Evolutionary conservation across 495 filamentous ascomycete species (phyloP), one percentile per base, ranked within the genome.

Genomic region (Hyaloscypha hepaticicola): DNA sequence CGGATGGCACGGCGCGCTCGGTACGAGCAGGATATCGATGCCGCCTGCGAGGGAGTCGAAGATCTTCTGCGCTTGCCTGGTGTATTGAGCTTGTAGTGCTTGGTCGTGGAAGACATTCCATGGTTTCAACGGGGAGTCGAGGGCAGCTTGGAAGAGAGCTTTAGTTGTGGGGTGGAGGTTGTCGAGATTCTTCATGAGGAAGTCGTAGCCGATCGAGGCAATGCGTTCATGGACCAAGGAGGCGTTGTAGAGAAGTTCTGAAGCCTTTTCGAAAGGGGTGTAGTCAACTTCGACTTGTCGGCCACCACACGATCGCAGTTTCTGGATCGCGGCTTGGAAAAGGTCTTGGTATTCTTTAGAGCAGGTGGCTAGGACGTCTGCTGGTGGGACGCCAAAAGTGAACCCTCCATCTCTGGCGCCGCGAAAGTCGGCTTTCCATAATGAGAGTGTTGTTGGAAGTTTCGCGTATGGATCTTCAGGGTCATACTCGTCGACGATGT

Each of bases 21-120:
- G 87, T 6, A 89, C 86, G 4, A 88, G 68, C 5, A 89, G 69
- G 29, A 87, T 79, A 58, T 87, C 86, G 12, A 86, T 76, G 0
- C 81, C 78, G 0, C 72, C 71, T 14, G 69, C 72, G 9, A 75
- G 63, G 38, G 75, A 76, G 49, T 75, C 73, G 70, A 86, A 84
- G 0, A 74, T 74, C 26, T 73, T 66, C 62, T 82, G 80, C 8
- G 78, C 82, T 67, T 77, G 74, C 55, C 76, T 72, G 3, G 79
- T 82, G 61, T 81, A 71, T 64, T 75, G 71, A 24, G 66, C 69
- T 67, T 79, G 75, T 58, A 81, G 53, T 70, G 77, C 82, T 72
- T 85, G 82, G 77, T 87, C 85, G 45, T 79, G 73, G 68, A 82
- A 87, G 2, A 80, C 83, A 48, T 87, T 75, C 63, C 83, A 80